Evolutionary conservation across 208 protist species (phyloP).

Genomic region (Acanthamoeba lenticulata): DNA sequence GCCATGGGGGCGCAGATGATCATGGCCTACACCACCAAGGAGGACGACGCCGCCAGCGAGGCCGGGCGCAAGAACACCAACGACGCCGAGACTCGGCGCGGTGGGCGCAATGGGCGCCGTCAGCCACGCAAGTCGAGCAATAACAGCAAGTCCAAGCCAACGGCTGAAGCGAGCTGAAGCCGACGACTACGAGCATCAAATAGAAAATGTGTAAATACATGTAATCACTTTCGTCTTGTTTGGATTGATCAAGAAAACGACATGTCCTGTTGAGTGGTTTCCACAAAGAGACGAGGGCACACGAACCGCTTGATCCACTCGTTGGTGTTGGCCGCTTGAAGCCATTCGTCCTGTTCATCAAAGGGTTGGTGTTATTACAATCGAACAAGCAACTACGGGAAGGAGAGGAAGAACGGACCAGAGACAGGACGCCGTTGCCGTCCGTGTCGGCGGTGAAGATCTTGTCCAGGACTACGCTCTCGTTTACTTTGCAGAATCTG

Average conservation of each 20-base stretch:
- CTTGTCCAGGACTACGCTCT: not conserved
- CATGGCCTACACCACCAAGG: not conserved
- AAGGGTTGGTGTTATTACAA: not conserved
- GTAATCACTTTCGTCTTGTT: no score
- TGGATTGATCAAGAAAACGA: no score
- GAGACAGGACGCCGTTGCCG: not conserved
- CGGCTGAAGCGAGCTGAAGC: no score
- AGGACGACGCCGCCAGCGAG: not conserved
- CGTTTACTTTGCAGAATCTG: not conserved
- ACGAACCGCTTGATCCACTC: not conserved
- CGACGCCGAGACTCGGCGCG: no score
- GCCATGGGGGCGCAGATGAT: not conserved
- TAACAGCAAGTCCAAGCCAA: no score
- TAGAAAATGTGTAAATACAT: no score
- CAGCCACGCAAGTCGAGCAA: no score
- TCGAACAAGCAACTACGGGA: not conserved
- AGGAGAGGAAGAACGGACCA: not conserved
- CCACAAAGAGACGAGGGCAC: not conserved
- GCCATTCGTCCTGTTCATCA: not conserved
- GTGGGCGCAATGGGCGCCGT: no score
- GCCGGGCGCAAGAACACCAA: not conserved
- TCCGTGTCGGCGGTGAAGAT: not conserved
- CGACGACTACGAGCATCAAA: no score
- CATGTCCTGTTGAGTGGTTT: not conserved
- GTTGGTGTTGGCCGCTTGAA: not conserved